These are phyloP conservation scores for Heritiera fomes DNA, from an alignment of 345 rosid species.

Conservation along the genomic window DNA sequence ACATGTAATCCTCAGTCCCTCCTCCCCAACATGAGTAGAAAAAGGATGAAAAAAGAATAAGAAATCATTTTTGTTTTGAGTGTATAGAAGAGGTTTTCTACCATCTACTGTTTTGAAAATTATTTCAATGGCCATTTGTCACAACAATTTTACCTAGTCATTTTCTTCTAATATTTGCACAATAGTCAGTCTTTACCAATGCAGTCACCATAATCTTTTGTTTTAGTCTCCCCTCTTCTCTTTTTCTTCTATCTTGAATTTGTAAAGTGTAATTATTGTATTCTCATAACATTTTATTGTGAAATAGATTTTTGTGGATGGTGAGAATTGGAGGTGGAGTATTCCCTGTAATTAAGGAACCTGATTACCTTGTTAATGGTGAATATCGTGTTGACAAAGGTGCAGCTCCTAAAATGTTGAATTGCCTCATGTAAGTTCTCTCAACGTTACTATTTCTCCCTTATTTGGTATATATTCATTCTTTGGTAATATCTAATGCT, in stretches of 20 bases:
- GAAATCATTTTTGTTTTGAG: background rate
- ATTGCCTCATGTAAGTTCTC: conserved; percentile 92
- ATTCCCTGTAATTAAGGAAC: conserved; percentile 95
- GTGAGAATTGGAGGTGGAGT: conserved; percentile 99
- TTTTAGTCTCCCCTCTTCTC: background rate
- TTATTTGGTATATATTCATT: background rate
- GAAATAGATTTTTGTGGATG: conserved; percentile 95
- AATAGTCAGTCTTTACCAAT: background rate
- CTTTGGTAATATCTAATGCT: background rate
- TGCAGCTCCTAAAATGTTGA: conserved; percentile 97
- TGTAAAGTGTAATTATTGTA: background rate
- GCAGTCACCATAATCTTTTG: background rate
- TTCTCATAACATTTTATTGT: conserved; percentile 13
- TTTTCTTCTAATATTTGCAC: no score
- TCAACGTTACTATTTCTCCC: background rate
- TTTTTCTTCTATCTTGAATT: no score
- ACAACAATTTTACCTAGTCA: background rate
- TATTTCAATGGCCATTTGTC: background rate
- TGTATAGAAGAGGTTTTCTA: background rate
- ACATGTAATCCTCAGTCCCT: background rate
- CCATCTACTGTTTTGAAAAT: background rate
- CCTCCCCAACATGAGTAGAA: background rate
- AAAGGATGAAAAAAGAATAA: background rate
- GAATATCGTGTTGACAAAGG: conserved; percentile 98
- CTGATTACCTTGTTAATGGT: conserved; percentile 96